Conservation (phyloP, 352 stramenopile genomes). For the Thraustochytrium sp. region DNA sequence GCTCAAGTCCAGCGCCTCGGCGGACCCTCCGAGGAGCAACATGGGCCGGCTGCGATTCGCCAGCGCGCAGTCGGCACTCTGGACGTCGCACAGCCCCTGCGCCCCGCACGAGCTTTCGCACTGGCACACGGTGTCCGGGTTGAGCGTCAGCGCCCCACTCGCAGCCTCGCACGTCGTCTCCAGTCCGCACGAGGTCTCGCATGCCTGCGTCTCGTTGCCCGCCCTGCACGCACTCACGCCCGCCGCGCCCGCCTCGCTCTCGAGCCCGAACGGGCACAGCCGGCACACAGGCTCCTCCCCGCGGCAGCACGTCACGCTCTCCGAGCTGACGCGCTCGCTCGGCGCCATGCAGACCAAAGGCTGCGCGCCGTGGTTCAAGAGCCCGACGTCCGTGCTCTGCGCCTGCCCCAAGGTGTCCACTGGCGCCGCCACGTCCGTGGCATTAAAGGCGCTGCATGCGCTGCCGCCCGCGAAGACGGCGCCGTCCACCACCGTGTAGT, state of each 20-base stretch:
- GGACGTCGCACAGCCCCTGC: neutral
- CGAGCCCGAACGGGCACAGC: neutral
- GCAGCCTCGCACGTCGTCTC: neutral
- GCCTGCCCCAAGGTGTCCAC: no score
- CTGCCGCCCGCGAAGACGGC: neutral
- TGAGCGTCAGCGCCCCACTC: no score
- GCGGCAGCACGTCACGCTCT: neutral
- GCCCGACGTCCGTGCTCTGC: neutral
- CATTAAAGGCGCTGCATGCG: neutral
- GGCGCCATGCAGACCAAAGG: neutral
- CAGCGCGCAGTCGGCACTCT: neutral
- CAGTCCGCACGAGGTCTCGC: neutral
- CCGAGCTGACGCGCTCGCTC: neutral
- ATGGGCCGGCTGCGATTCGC: neutral
- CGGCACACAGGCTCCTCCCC: neutral
- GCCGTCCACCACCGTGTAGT: neutral
- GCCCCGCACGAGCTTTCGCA: neutral
- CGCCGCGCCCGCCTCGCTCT: neutral
- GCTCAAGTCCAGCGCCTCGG: neutral
- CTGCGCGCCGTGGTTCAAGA: neutral
- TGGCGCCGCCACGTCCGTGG: neutral
- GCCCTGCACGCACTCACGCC: neutral
- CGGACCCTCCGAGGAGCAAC: neutral
- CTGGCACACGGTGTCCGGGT: neutral
- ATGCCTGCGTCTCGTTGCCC: neutral